These are phyloP conservation scores for Ascochyta rabiei DNA, from an alignment of 2,329 filamentous ascomycete genomes.

Conservation along the genomic window DNA sequence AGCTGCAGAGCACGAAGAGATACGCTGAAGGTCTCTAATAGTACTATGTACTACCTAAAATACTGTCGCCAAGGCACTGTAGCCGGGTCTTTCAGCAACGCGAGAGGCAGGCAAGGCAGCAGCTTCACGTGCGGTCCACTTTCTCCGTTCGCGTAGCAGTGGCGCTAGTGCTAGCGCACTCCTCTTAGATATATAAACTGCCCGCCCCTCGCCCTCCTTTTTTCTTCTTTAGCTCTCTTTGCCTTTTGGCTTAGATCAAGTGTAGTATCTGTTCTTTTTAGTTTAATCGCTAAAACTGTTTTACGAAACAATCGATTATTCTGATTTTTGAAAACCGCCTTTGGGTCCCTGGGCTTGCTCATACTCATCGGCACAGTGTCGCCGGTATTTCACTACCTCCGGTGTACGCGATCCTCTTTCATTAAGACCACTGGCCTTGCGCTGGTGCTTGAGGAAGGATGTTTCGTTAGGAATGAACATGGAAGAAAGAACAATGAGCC, in stretches of 20 bases:
- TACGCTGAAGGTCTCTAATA: no score
- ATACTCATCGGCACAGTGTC: conserved; percentile 16
- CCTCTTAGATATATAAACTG: conserved; percentile 2
- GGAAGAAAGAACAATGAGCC: no score
- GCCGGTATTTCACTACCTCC: conserved; percentile 12
- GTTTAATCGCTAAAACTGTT: conserved; percentile 9
- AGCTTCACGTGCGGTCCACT: not conserved
- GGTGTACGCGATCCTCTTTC: conserved; percentile 10
- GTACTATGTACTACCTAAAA: no score
- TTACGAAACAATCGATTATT: conserved; percentile 5
- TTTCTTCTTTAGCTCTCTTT: conserved; percentile 18
- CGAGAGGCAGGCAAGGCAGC: not conserved
- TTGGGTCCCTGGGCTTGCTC: conserved; percentile 17
- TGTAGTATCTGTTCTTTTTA: conserved; percentile 10
- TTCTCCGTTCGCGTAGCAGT: not conserved
- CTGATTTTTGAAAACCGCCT: conserved; percentile 5
- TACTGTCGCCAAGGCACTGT: no score
- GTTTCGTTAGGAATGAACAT: no score
- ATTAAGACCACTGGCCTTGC: not conserved
- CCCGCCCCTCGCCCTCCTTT: conserved; percentile 7
- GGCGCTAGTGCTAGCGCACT: conserved; percentile 1
- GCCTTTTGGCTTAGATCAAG: conserved; percentile 19
- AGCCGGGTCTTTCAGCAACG: no score
- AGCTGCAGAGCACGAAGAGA: no score
- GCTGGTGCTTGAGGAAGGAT: conserved; percentile 3